A percentile compares a stretch with the other conserved stretches of the same genome.
These are phyloP conservation scores for Albizia julibrissin DNA, from an alignment of 306 rosid species.

Conservation along the genomic window DNA sequence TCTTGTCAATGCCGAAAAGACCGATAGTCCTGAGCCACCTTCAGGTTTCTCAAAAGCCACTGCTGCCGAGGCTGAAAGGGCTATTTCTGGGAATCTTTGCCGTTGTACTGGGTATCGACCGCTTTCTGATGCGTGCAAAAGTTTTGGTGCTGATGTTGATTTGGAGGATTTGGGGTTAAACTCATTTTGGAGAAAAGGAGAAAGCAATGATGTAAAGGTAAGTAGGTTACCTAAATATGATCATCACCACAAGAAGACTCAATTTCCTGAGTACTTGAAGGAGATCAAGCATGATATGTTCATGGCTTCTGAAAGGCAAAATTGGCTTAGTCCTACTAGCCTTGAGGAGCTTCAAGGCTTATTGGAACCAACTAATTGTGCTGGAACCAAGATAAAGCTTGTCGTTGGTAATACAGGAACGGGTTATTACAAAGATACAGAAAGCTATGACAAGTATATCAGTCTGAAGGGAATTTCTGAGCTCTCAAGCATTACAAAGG, in stretches of 20 bases:
- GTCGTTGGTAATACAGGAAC: constrained; percentile 31
- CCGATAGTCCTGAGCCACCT: constrained; percentile 49
- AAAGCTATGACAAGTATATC: constrained; percentile 38
- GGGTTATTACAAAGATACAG: constrained; percentile 76
- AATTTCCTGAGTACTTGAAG: constrained; percentile 61
- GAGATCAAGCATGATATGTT: constrained; percentile 42
- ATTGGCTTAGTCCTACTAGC: constrained; percentile 64
- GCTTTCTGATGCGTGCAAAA: constrained; percentile 87
- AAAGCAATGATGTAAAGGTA: constrained; percentile 43
- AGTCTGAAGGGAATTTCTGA: constrained; percentile 1
- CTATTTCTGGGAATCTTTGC: constrained; percentile 84
- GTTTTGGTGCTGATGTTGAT: constrained; percentile 81
- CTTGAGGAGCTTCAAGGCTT: constrained; percentile 57
- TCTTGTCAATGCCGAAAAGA: constrained; percentile 72
- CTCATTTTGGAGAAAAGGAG: constrained; percentile 74
- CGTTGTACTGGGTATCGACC: constrained; percentile 93
- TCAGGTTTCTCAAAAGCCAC: constrained; percentile 71
- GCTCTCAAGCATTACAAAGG: constrained; percentile 40
- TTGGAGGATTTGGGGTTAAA: constrained; percentile 90
- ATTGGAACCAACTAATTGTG: constrained; percentile 27
- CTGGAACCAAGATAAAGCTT: constrained; percentile 13
- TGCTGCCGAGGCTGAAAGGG: constrained; percentile 66
- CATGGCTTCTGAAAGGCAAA: constrained; percentile 45
- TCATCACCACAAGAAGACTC: constrained; percentile 21
- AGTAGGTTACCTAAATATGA: constrained; percentile 54